Evolutionary conservation across 78 protist species (phyloP), one percentile per base, ranked within the genome.

Genomic region (Chrysochromulina parva): DNA sequence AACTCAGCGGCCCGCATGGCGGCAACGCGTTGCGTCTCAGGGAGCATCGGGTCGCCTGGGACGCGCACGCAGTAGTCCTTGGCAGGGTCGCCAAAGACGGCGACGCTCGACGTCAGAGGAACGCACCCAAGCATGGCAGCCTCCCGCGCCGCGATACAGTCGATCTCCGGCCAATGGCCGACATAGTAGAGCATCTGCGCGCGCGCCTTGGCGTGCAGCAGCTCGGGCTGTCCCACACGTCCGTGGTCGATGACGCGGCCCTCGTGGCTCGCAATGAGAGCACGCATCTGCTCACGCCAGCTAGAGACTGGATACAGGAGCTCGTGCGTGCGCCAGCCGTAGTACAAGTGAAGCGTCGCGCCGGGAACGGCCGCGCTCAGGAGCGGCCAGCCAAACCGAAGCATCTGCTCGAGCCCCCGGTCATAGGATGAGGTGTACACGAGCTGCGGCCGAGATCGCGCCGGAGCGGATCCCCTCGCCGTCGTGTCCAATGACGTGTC

Each of bases 391-490:
- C 82, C 82, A 55, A 16, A 11, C 54, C 10, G 55, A 4, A 73
- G 82, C 82, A 73, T 73, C 22, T 28, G 55, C 82, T 73, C 82
- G 50, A 73, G 54, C n/a, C 82, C 82, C 2, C 82, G 82, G 54
- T 73, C 82, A 22, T 73, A 73, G 19, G 82, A 38, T 5, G 82
- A 73, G 24, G 82, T 48, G 54, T 73, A 73, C n/a, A 73, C 22
- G 7, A 48, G 55, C 47, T 2, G n/a, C 9, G 74, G 74, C 16
- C 26, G 28, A 16, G 26, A 6, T 6, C 26, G 26, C 69, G 16
- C 28, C 26, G 9, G 26, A 16, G 6, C 24, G 26, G 60, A 57
- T 5, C 69, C 69, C 69, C 2, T 58, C 24, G 24, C 16, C 3
- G 69, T 5, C 24, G 16, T 0, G 7, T 62, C 69, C 5, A 1